Evolutionary conservation across 1,284 basidiomycete genomes (phyloP).

Genomic region (Ustilago lituana): DNA sequence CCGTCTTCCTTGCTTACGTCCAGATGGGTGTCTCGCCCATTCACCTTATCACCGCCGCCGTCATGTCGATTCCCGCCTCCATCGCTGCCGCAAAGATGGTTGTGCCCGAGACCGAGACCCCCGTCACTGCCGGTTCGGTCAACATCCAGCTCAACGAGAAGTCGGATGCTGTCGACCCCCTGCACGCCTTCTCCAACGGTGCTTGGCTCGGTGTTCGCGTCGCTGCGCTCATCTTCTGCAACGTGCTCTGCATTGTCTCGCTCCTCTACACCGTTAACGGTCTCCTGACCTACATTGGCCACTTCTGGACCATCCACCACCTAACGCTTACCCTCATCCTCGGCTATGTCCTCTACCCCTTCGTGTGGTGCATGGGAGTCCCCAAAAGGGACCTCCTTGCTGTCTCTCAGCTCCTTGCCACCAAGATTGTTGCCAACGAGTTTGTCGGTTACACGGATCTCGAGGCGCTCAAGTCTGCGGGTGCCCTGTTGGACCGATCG

Average conservation of each 20-base stretch:
- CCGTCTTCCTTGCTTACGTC: constrained; percentile 86
- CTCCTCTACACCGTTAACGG: constrained; percentile 85
- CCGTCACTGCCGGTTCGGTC: constrained; percentile 82
- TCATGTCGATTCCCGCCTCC: constrained; percentile 93
- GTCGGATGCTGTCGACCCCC: constrained; percentile 73
- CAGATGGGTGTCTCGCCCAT: constrained; percentile 79
- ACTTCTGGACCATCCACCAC: constrained; percentile 80
- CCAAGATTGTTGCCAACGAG: constrained; percentile 82
- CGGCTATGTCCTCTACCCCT: constrained; percentile 83
- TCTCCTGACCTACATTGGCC: constrained; percentile 86
- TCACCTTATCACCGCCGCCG: constrained; percentile 85
- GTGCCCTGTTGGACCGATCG: constrained; percentile 77
- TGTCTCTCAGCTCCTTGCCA: constrained; percentile 76
- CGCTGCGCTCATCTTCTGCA: constrained; percentile 85
- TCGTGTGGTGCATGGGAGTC: constrained; percentile 74
- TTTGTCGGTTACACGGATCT: constrained; percentile 78
- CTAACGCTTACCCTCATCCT: constrained; percentile 85
- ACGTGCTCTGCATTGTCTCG: constrained; percentile 77
- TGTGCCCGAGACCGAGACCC: constrained; percentile 82
- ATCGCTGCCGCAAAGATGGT: constrained; percentile 89
- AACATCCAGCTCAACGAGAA: constrained; percentile 77
- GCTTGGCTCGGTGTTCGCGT: constrained; percentile 85
- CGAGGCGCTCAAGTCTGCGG: constrained; percentile 53
- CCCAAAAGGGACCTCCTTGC: constrained; percentile 66
- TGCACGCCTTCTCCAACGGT: constrained; percentile 88